Evolutionary conservation across 257 asterid species (phyloP).

Genomic region (Orobanche coerulescens): DNA sequence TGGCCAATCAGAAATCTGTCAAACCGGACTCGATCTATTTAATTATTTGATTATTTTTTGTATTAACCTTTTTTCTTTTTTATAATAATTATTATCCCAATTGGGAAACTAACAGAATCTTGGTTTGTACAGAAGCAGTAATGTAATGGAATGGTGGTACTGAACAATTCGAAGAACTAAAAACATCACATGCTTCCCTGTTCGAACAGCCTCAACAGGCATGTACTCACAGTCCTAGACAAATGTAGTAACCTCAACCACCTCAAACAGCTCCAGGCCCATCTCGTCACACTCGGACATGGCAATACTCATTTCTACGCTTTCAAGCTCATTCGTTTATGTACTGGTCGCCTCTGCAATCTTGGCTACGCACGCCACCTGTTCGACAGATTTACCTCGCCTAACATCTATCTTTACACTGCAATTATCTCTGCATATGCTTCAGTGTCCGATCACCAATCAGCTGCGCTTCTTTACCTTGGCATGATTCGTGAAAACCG

Average conservation of each 20-base stretch:
- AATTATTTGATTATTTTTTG: too few relatives aligned
- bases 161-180: neutral
- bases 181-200: conserved; percentile 31
- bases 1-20: too few relatives aligned
- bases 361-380: conserved; percentile 55
- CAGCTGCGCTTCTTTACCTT: conserved; percentile 47
- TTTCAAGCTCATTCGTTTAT: conserved; percentile 74
- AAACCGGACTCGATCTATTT: too few relatives aligned
- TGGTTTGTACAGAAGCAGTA: too few relatives aligned
- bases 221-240: conserved; percentile 39
- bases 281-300: conserved; percentile 58
- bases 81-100: too few relatives aligned
- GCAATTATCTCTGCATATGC: conserved; percentile 51
- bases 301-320: conserved; percentile 57
- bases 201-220: conserved; percentile 37
- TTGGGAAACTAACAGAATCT: too few relatives aligned
- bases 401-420: conserved; percentile 55
- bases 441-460: conserved; percentile 33
- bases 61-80: too few relatives aligned
- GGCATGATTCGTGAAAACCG: conserved; percentile 43
- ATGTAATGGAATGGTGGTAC: too few relatives aligned
- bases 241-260: conserved; percentile 47
- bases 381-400: conserved; percentile 46
- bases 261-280: conserved; percentile 69
- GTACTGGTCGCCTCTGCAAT: conserved; percentile 42